Base-by-base conservation (phyloP, 768 basidiomycete species). In the Gyrodon lividus region DNA sequence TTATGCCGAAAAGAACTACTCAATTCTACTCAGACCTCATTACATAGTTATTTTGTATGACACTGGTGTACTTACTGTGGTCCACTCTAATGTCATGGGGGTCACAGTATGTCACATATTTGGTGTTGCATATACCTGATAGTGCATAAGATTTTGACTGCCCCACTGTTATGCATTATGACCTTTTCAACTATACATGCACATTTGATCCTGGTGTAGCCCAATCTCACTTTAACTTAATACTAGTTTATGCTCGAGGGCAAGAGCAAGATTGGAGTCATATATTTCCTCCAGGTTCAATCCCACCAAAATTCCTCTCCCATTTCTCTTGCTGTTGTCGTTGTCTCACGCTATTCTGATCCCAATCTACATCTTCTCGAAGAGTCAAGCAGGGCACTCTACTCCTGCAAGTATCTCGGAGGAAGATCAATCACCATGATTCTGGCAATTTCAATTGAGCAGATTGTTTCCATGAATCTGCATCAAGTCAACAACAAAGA, bases 271-370 rank as follows among this genome's bases (percentile, higher is more conserved):
- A 55, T 61, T 41, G 64, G 34, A 14, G 59, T 62, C 31, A 58
- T 61, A 23, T 65, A 46, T 46, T 65, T 39, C 47, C 59, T 65
- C 31, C 51, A 47, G 16, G 45, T 51, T 16, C 28, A 31, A 12
- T 22, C 40, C 37, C 28, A 23, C 20, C 19, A 6, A 17, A 2
- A 5, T 42, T 19, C 28, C 43, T n/a, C 14, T 2, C 38, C 38
- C 16, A 39, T 39, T 23, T 12, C 46, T 16, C 49, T 67, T n/a
- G 64, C 64, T 10, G 16, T 69, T 13, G 46, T 67, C 1, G n/a
- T n/a, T n/a, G n/a, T n/a, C n/a, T 58, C 63, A 0, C 8, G 61
- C 0, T 70, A 56, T 43, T 57, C 62, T 5, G 38, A 26, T 3
- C 65, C 67, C 0, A 50, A 68, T 39, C 9, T 24, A 0, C 19